These are phyloP conservation scores for Dictyostelium purpureum DNA, from an alignment of 78 protist genomes.

Conservation along the genomic window DNA sequence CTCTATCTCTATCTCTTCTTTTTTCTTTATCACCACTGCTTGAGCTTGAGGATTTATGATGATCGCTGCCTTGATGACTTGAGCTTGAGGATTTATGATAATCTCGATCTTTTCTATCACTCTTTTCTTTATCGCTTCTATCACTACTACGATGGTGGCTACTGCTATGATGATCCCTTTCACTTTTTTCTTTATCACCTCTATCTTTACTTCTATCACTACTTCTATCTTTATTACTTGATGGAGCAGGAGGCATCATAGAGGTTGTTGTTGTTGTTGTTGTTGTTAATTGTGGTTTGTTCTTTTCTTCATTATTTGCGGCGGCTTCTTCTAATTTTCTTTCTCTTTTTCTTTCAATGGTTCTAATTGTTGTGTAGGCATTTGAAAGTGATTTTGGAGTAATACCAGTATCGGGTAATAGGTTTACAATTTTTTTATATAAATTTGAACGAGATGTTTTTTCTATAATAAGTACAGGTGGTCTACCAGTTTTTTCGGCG, in stretches of 20 bases:
- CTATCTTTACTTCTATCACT: not conserved
- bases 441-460: conserved; percentile 26
- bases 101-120: not conserved
- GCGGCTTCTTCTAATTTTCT: not conserved
- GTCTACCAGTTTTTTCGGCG: not conserved
- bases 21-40: conserved; percentile 1
- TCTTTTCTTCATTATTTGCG: not conserved
- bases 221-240: not conserved
- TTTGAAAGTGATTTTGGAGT: conserved; percentile 14
- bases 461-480: conserved; percentile 6
- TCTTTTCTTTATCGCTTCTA: conserved; percentile 14
- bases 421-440: conserved; percentile 37
- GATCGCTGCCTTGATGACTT: not conserved
- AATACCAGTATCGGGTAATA: not conserved
- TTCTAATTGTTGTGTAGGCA: conserved; percentile 24
- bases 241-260: not conserved
- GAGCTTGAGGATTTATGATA: not conserved
- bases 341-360: conserved; percentile 29
- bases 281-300: not conserved
- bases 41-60: not conserved
- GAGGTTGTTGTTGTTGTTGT: conserved; percentile 9
- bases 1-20: not conserved
- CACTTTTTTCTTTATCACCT: not conserved
- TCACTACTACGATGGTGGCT: not conserved
- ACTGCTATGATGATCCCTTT: not conserved